phyloP scores from a whole-genome alignment of 768 basidiomycete species.

The Naematelia aurantialba region DNA sequence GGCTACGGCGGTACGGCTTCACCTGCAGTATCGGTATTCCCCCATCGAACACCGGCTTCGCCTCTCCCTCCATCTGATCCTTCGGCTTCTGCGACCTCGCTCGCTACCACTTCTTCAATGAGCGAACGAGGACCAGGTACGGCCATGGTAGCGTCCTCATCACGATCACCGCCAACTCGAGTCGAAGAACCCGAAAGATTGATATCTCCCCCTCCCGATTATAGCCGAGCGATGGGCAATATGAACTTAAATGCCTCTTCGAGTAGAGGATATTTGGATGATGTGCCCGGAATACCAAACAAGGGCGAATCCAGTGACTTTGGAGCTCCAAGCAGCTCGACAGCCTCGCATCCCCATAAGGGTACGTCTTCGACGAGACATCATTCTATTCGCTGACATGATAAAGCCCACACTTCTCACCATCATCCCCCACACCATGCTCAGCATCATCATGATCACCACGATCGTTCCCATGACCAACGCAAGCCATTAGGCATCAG shows the following conservation, averaged over 20 bases:
- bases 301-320: conserved; percentile 4
- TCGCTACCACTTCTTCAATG: conserved; percentile 1
- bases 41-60: conserved; percentile 20
- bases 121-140: not conserved
- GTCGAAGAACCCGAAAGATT: conserved; percentile 6
- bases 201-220: conserved; percentile 22
- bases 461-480: not conserved
- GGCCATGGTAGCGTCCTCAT: conserved; percentile 4
- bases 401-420: not conserved
- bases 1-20: conserved; percentile 21
- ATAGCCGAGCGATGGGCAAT: conserved; percentile 19
- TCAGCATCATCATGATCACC: not conserved
- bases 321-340: not conserved
- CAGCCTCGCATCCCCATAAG: not conserved
- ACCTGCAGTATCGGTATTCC: conserved; percentile 28
- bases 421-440: not conserved
- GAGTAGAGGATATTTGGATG: conserved; percentile 16
- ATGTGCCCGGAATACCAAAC: conserved; percentile 22
- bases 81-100: conserved; percentile 11
- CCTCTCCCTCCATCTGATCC: conserved; percentile 11
- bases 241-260: not conserved
- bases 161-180: conserved; percentile 18
- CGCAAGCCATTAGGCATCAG: not conserved
- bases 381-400: not conserved
- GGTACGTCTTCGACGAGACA: conserved; percentile 2